A percentile compares a stretch with the other conserved stretches of the same genome.
Evolutionary conservation across 176 grass and related monocot species (phyloP).

Genomic region (Oryza glaberrima): DNA sequence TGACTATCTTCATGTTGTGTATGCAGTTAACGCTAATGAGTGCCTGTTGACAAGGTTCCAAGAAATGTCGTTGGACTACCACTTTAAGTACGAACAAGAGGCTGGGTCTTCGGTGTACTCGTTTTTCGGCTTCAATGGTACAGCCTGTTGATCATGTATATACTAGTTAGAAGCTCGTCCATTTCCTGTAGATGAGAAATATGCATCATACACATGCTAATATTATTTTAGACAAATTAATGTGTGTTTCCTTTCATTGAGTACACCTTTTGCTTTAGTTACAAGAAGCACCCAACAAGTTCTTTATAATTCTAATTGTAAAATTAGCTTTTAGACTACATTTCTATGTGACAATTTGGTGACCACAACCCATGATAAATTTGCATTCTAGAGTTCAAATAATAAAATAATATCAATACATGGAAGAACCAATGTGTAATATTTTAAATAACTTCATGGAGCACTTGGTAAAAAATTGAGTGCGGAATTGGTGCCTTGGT

Average conservation of each 20-base stretch:
- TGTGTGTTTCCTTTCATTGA: background rate
- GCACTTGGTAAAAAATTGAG: background rate
- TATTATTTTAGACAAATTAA: background rate
- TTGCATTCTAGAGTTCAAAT: background rate
- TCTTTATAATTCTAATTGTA: background rate
- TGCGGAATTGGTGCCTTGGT: background rate
- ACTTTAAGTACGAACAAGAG: constrained; percentile 96
- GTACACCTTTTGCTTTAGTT: background rate
- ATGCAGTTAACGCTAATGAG: constrained; percentile 80
- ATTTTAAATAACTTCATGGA: background rate
- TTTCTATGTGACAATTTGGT: background rate
- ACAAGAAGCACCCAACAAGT: background rate
- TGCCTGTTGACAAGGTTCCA: constrained; percentile 91
- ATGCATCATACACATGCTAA: background rate
- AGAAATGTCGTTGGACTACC: constrained; percentile 96
- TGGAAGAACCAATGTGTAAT: background rate
- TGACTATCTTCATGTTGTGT: background rate
- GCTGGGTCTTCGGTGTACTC: constrained; percentile 74
- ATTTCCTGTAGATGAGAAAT: background rate
- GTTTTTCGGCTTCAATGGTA: constrained; percentile 96
- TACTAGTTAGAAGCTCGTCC: background rate
- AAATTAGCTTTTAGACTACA: background rate
- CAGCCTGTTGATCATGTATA: background rate
- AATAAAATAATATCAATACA: background rate
- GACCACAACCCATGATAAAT: background rate